These are phyloP conservation scores for Leccinum incarnatum DNA, from an alignment of 768 basidiomycete species.

Conservation along the genomic window DNA sequence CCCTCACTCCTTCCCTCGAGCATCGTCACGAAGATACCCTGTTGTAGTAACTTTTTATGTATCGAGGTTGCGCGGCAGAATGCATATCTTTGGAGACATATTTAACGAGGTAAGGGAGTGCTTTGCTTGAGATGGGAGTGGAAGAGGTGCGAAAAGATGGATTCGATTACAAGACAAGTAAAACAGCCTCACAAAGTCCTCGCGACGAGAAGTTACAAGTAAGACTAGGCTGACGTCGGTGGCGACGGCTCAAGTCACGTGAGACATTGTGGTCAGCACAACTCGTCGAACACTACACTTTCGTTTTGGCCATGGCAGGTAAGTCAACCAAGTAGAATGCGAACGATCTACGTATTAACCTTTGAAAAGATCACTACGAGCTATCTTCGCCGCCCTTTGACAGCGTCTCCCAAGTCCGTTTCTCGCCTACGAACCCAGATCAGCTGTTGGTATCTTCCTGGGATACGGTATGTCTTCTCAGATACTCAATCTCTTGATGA, in stretches of 20 bases:
- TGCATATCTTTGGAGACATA: slow-evolving; percentile 33
- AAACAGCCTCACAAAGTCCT: slow-evolving; percentile 3
- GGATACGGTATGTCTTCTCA: slow-evolving; percentile 60
- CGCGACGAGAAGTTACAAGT: neutral
- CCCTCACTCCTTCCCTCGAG: slow-evolving; percentile 5
- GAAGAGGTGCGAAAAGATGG: neutral
- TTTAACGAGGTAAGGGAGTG: no score
- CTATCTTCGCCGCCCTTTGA: slow-evolving; percentile 77
- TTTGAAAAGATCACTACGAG: slow-evolving; percentile 35
- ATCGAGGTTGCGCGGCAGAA: slow-evolving; percentile 36
- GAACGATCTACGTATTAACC: neutral
- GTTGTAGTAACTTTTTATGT: slow-evolving; percentile 34
- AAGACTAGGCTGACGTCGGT: slow-evolving; percentile 9
- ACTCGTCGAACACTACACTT: no score
- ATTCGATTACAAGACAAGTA: neutral
- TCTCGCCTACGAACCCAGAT: slow-evolving; percentile 76
- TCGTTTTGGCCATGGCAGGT: neutral
- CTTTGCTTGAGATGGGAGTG: neutral
- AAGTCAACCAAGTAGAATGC: neutral
- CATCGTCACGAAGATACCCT: slow-evolving; percentile 37
- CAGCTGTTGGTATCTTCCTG: slow-evolving; percentile 84
- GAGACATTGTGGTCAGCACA: neutral
- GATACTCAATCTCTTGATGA: neutral
- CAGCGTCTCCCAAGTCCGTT: slow-evolving; percentile 76
- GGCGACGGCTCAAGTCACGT: neutral